Percentiles rank a stretch among this genome's conserved stretches.
Conservation (phyloP, 768 basidiomycete genomes). For the Leucosporidium yakuticum region DNA sequence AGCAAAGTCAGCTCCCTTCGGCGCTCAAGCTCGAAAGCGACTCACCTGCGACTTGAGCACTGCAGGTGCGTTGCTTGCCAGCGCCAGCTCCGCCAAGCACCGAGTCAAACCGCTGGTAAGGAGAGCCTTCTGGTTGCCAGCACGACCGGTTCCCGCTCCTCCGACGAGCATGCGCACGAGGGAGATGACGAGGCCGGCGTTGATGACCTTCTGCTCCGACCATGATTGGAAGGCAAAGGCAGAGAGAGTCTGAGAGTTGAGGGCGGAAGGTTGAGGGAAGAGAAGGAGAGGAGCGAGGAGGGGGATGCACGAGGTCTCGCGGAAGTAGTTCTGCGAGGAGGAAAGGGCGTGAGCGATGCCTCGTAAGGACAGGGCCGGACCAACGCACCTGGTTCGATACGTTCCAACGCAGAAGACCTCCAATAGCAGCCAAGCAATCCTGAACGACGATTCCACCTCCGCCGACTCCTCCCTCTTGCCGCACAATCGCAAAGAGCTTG, state of each 20-base stretch:
- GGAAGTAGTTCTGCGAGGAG: constrained; percentile 82
- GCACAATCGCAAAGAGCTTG: constrained; percentile 81
- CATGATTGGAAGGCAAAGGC: constrained; percentile 94
- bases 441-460: constrained; percentile 72
- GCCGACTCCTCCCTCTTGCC: constrained; percentile 82
- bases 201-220: constrained; percentile 83
- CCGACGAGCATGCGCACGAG: constrained; percentile 77
- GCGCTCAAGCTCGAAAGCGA: neutral
- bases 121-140: constrained; percentile 42
- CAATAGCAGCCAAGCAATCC: constrained; percentile 77
- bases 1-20: neutral
- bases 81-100: constrained; percentile 75
- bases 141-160: constrained; percentile 43
- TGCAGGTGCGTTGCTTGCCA: constrained; percentile 91
- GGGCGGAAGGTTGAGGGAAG: constrained; percentile 56
- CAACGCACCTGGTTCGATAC: constrained; percentile 77
- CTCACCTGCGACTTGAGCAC: constrained; percentile 74
- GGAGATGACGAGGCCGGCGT: constrained; percentile 69
- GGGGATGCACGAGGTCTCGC: constrained; percentile 67
- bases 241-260: constrained; percentile 62
- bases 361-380: neutral
- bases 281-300: constrained; percentile 56
- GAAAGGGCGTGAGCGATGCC: neutral
- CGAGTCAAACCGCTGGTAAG: constrained; percentile 50
- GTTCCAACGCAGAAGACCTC: constrained; percentile 83